Base-by-base conservation (phyloP, 805 yeast species). In the Nakazawaea laoshanensis region DNA sequence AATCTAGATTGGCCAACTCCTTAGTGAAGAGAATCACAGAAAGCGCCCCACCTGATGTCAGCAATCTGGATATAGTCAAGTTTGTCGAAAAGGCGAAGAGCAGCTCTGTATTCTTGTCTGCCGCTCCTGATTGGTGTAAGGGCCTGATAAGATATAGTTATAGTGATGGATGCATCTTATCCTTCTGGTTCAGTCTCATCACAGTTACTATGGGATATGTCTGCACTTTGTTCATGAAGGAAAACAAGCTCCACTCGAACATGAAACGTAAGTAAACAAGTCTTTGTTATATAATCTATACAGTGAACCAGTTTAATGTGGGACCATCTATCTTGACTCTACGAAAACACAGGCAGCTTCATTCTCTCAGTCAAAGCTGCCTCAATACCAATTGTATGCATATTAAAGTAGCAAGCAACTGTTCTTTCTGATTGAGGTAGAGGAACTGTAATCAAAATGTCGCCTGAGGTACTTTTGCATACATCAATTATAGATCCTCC, bases 1-100 rank as follows among this genome's bases (percentile, higher is more conserved):
- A 74, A 46, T 61, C 61, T 31, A 48, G 61, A 7, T 59, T 79
- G 34, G 41, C 43, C 8, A 20, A 37, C 11, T 38, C 49, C 19
- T 50, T 70, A 22, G 41, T 28, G 7, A 39, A 24, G 7, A 50
- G 24, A 13, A 24, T 34, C 15, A 16, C 20, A 11, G 30, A 14
- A 11, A 16, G 30, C 11, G 33, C 33, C 13, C 27, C 33, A 11
- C 17, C 23, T 13, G 33, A 21, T 16, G 10, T 21, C 4, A 5
- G 23, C 7, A 19, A 18, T 2, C 12, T 13, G 17, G 35, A 26
- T 7, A 18, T 38, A 16, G 23, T 17, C 14, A 27, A 26, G 10
- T 16, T 38, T 16, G 28, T 38, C n/a, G 31, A 34, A 7, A 28
- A 29, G 14, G 38, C 41, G 5, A n/a, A 21, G 12, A 32, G 20